Conservation (phyloP, 2,329 filamentous ascomycete genomes). For the Alternaria angustiovoidea region DNA sequence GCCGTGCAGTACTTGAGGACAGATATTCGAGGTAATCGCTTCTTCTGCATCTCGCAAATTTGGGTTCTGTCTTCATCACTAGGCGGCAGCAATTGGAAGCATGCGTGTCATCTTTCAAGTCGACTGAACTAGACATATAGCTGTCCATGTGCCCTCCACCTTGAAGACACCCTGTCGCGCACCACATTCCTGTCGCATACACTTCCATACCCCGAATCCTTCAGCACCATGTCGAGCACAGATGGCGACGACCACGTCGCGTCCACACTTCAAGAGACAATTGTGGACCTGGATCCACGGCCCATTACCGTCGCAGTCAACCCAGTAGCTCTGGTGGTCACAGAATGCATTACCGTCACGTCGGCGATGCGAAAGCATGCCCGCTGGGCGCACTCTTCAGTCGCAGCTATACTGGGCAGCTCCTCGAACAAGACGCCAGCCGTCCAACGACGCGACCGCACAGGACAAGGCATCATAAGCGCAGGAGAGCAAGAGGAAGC, state of each 20-base stretch:
- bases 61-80: neutral
- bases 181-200: slow-evolving; percentile 25
- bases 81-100: slow-evolving; percentile 25
- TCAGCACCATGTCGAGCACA: slow-evolving; percentile 40
- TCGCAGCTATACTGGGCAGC: slow-evolving; percentile 92
- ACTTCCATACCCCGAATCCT: slow-evolving; percentile 4
- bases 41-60: neutral
- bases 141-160: slow-evolving; percentile 33
- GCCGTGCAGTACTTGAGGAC: slow-evolving; percentile 3
- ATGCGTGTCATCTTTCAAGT: slow-evolving; percentile 37
- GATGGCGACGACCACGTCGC: slow-evolving; percentile 32
- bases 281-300: slow-evolving; percentile 32
- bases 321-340: slow-evolving; percentile 91
- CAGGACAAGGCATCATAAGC: slow-evolving; percentile 47
- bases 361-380: slow-evolving; percentile 98
- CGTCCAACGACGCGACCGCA: slow-evolving; percentile 46
- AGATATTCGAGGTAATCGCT: slow-evolving; percentile 1
- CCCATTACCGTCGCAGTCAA: slow-evolving; percentile 81
- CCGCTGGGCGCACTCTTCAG: slow-evolving; percentile 93
- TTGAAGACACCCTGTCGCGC: slow-evolving; percentile 31
- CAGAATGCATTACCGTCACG: slow-evolving; percentile 98
- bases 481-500: slow-evolving; percentile 60
- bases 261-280: slow-evolving; percentile 35
- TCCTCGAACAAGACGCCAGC: slow-evolving; percentile 58
- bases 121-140: slow-evolving; percentile 40